Conservation (phyloP, 2,329 filamentous ascomycete genomes). For the Fusarium torreyae region DNA sequence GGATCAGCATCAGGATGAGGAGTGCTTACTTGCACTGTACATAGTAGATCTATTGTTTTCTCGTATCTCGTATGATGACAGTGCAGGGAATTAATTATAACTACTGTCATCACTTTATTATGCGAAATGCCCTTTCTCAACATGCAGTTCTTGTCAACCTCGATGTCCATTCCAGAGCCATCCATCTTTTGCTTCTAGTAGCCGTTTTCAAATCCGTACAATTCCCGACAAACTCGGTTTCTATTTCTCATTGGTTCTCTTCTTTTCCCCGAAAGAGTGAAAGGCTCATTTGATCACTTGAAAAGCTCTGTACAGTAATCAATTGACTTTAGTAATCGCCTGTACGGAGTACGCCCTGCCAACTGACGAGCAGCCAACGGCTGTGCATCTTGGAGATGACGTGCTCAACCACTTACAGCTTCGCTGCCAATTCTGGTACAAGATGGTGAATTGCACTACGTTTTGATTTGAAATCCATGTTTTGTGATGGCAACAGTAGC, state of each 20-base stretch:
- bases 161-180: not conserved
- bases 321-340: slow-evolving; percentile 45
- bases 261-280: not conserved
- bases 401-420: slow-evolving; percentile 44
- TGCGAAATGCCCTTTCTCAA: not conserved
- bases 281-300: not conserved
- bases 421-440: slow-evolving; percentile 34
- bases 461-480: slow-evolving; percentile 52
- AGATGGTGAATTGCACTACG: slow-evolving; percentile 30
- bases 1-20: slow-evolving; percentile 14
- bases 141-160: not conserved
- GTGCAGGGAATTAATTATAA: slow-evolving; percentile 26
- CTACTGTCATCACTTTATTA: slow-evolving; percentile 2
- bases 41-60: slow-evolving; percentile 15
- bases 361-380: slow-evolving; percentile 44
- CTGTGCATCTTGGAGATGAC: slow-evolving; percentile 38
- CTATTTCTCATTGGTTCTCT: not conserved
- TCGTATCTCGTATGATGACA: slow-evolving; percentile 12
- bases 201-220: slow-evolving; percentile 12
- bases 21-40: slow-evolving; percentile 32
- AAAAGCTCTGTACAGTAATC: slow-evolving; percentile 43
- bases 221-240: slow-evolving; percentile 25
- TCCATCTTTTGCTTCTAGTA: not conserved
- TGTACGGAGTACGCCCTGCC: slow-evolving; percentile 30
- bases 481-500: slow-evolving; percentile 6